Evolutionary conservation across 371 early-diverging fungal genomes (phyloP), one percentile per base, ranked within the genome.

Genomic region (Smittium culicis): DNA sequence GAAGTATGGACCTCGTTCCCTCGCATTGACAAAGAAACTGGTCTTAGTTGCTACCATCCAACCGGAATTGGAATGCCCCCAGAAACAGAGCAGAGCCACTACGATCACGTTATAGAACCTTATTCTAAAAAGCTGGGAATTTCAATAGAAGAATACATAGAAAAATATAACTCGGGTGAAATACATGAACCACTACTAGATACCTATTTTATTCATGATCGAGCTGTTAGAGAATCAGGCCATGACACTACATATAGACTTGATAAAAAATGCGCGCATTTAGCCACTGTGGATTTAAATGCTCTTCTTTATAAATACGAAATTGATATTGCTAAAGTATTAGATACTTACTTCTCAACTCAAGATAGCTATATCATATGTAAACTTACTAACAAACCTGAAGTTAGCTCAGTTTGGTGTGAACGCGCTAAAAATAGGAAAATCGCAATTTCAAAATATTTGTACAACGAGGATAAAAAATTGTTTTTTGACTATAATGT

Each of bases 191-290:
- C 93, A 2, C 86, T 88, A 66, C 75, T 98, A 55, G 96, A 98
- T 79, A 85, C 79, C 35, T 98, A 95, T 76, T 98, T 98, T 75
- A 81, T 92, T 60, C 96, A 98, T 72, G 98, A 98, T 70, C 86
- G 98, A 16, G 96, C 96, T 0, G 96, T 95, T 1, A 86, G 98
- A 55, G 96, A 96, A 77, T 92, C 92, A 17, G 98, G 96, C 11
- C 96, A 97, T 76, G 96, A 97, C 74, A 96, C 96, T 0, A 91
- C 96, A 20, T 96, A 97, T 73, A 84, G 96, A 1, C 86, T 92
- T 55, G 98, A 98, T 70, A 86, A 87, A 55, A 79, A 86, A 30
- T 94, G 94, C 74, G 98, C 96, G 0, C 81, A 90, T 68, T 78
- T 97, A 69, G 91, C 90, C 2, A 94, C 96, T 0, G 83, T 96